Evolutionary conservation across 2,329 filamentous ascomycete species (phyloP).

Genomic region (Ceratocystis eucalypticola): DNA sequence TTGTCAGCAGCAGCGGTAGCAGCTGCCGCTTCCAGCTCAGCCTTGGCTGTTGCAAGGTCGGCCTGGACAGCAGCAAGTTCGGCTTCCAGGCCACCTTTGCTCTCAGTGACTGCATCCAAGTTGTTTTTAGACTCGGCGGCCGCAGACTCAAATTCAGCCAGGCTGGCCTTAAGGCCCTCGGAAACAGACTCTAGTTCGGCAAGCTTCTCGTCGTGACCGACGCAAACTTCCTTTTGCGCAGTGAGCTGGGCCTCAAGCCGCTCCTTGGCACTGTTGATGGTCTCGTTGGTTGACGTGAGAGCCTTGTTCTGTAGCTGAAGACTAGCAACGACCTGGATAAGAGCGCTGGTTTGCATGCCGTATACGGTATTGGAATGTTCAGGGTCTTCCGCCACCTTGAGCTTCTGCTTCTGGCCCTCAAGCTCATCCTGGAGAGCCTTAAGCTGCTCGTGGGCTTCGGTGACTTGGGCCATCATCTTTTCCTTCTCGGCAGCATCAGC

Average conservation of each 20-base stretch:
- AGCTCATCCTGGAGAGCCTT: constrained; percentile 14
- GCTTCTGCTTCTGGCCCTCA: constrained; percentile 54
- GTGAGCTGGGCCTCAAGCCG: constrained; percentile 5
- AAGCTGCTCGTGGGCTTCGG: constrained; percentile 10
- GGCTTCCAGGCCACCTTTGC: constrained; percentile 6
- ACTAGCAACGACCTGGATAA: constrained; percentile 13
- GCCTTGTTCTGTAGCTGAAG: constrained; percentile 16
- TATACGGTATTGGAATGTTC: constrained; percentile 14
- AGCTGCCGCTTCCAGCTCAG: constrained; percentile 5
- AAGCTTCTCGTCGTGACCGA: constrained; percentile 13
- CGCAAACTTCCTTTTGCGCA: constrained; percentile 3
- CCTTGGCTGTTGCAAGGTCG: constrained; percentile 5
- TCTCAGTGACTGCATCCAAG: not conserved
- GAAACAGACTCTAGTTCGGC: constrained; percentile 10
- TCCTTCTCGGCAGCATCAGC: constrained; percentile 15
- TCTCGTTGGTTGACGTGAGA: constrained; percentile 6
- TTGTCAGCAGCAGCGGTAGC: not conserved
- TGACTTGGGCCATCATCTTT: constrained; percentile 10
- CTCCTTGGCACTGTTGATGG: not conserved
- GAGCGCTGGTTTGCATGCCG: constrained; percentile 11
- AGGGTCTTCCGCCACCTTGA: constrained; percentile 17
- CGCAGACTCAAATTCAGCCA: constrained; percentile 5
- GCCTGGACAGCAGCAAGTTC: constrained; percentile 9
- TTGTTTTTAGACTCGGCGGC: not conserved
- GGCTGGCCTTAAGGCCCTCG: constrained; percentile 4